phyloP scores from a whole-genome alignment of 2,329 filamentous ascomycete species.

The Cordyceps javanica region DNA sequence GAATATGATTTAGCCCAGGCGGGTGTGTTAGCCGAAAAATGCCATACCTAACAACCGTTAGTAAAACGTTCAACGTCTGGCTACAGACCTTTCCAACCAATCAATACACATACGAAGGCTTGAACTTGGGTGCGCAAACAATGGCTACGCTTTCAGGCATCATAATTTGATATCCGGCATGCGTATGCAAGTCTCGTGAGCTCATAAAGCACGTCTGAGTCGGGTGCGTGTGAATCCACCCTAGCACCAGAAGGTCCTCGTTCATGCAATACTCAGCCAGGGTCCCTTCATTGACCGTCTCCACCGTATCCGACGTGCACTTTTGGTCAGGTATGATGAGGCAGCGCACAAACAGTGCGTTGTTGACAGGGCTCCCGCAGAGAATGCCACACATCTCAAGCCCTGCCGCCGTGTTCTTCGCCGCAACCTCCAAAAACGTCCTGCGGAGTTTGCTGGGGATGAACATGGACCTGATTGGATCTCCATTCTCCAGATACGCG shows the following conservation, averaged over 20 bases:
- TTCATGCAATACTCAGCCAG: conserved; percentile 86
- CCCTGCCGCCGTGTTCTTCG: conserved; percentile 70
- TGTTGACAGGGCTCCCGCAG: conserved; percentile 84
- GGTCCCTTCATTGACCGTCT: conserved; percentile 79
- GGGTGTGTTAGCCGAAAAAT: conserved; percentile 92
- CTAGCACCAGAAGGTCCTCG: conserved; percentile 77
- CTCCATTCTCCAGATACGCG: conserved; percentile 84
- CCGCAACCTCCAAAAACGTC: conserved; percentile 68
- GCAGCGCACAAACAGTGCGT: conserved; percentile 84
- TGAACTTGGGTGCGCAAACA: conserved; percentile 81
- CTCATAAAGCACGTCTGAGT: conserved; percentile 98
- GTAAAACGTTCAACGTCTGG: conserved; percentile 1
- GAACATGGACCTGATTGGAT: conserved; percentile 80
- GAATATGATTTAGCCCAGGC: conserved; percentile 78
- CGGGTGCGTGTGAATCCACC: conserved; percentile 98
- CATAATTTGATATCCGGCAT: conserved; percentile 92
- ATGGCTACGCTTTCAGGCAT: conserved; percentile 94
- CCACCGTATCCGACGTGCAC: conserved; percentile 87
- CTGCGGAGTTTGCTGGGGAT: conserved; percentile 69
- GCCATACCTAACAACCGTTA: conserved; percentile 58
- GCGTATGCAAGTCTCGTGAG: conserved; percentile 86
- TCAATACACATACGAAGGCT: conserved; percentile 56
- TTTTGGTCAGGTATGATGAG: conserved; percentile 88
- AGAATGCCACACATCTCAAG: conserved; percentile 95
- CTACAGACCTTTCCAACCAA: neutral